phyloP scores from a whole-genome alignment of 140 eudicot genomes.

The Ambrosia hybrid region DNA sequence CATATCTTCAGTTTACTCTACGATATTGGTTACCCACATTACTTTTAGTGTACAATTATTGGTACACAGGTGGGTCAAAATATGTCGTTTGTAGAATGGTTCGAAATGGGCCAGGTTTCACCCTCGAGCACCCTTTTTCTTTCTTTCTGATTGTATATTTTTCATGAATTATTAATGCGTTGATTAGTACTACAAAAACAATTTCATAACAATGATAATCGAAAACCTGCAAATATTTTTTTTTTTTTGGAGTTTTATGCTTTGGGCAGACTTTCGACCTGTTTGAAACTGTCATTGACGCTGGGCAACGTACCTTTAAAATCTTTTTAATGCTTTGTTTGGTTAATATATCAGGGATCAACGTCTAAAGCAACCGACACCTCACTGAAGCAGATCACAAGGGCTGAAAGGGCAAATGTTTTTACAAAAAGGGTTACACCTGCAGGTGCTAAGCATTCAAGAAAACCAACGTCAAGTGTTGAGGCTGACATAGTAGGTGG shows the following conservation, averaged over 20 bases:
- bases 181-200: neutral
- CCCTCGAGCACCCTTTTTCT: neutral
- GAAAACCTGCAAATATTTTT: neutral
- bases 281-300: neutral
- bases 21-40: neutral
- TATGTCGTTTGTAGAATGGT: neutral
- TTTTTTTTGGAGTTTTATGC: neutral
- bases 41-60: neutral
- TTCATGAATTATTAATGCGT: neutral
- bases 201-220: neutral
- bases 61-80: neutral
- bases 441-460: slow-evolving; percentile 46
- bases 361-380: slow-evolving; percentile 47
- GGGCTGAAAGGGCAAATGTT: slow-evolving; percentile 61
- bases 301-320: neutral
- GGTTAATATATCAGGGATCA: slow-evolving; percentile 50
- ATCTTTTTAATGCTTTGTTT: neutral
- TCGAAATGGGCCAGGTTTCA: neutral
- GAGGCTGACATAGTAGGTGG: slow-evolving; percentile 75
- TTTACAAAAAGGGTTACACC: slow-evolving; percentile 61
- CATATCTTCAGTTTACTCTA: neutral
- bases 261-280: neutral
- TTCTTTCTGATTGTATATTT: too few species aligned
- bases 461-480: slow-evolving; percentile 80
- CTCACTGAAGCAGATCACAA: slow-evolving; percentile 50